Evolutionary conservation across 352 stramenopile genomes (phyloP), one percentile per base, ranked within the genome.

Genomic region (Thalassiosira mediterranea): DNA sequence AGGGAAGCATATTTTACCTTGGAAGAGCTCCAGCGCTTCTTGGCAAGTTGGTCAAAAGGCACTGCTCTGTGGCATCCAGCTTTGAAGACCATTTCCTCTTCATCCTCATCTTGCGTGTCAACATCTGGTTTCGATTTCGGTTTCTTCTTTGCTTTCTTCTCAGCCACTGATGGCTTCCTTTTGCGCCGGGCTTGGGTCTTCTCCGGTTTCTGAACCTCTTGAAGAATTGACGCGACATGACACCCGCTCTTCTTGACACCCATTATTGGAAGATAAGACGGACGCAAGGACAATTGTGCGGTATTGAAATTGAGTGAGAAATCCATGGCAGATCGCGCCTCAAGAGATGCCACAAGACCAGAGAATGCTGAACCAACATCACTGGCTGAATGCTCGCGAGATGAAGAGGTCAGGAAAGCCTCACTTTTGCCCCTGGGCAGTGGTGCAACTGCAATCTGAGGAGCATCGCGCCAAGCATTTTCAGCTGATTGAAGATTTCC

Each of bases 1-100:
- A 48, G 46, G 7, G 49, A 66, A 32, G 44, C 19, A 81, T 47
- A 25, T 75, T 76, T 74, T 28, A 53, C 34, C 63, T 81, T 59
- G 21, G 47, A 60, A 56, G 47, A 63, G 44, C 71, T 62, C 63
- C 69, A 72, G 38, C 38, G 25, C 44, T 29, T 52, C 68, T 76
- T 72, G 37, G 54, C 51, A 21, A 79, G 32, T 17, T 67, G 15
- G 49, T 79, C 51, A 67, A 79, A 77, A 17, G 69, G 40, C 60
- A 79, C 60, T 17, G 34, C 56, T 58, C 79, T 68, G 26, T 42
- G 59, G 49, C 54, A 75, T 49, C 46, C 53, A 42, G 66, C 60
- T 65, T 73, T 76, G 26, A 72, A 76, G 21, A 57, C 34, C 11
- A 51, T 34, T 60, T n/a, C 3, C 54, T 72, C 17, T 60, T 78